Base-by-base conservation (phyloP, 2,329 filamentous ascomycete species). In the Sporothrix pallida region DNA sequence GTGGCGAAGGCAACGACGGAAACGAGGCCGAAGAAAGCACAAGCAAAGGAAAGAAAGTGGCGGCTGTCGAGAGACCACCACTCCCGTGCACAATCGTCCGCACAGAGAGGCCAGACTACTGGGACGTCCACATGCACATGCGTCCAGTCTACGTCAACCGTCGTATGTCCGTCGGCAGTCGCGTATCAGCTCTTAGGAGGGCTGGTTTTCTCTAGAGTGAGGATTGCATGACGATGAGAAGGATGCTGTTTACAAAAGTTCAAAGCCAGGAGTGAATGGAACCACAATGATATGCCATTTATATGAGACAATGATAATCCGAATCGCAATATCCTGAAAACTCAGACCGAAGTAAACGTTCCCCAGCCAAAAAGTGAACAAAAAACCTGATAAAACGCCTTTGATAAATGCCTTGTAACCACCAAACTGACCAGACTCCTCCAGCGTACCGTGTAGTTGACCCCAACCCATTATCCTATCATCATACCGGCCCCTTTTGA, bases 21-120 rank as follows among this genome's bases (percentile, higher is more conserved):
- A n/a, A 46, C 31, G 31, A 5, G 31, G 17, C 4, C 17, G 42
- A 13, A 4, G 2, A 65, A 15, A 1, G 60, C 8, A n/a, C 44
- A 65, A 9, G 37, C 37, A 6, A n/a, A 44, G 42, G n/a, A n/a
- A 37, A 37, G 31, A 37, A 37, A 7, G 31, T 7, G 5, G 15
- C 17, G 12, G 7, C 58, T 6, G 31, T 31, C 31, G 17, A 63
- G 31, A n/a, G 42, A 2, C 62, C 62, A 15, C 62, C 62, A 20
- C 52, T 71, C 4, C 67, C 71, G 2, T 71, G 65, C 71, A 71
- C 42, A 3, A 52, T 75, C 5, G 60, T 70, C 13, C 74, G 74
- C 71, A 67, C 46, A 0, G n/a, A 42, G 31, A 60, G 68, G 20
- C 60, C 65, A 42, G 42, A 70, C 70, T 58, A 72, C 58, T 70